These are phyloP conservation scores for Nakazawaea ernobii DNA, from an alignment of 805 yeast species.

Conservation along the genomic window DNA sequence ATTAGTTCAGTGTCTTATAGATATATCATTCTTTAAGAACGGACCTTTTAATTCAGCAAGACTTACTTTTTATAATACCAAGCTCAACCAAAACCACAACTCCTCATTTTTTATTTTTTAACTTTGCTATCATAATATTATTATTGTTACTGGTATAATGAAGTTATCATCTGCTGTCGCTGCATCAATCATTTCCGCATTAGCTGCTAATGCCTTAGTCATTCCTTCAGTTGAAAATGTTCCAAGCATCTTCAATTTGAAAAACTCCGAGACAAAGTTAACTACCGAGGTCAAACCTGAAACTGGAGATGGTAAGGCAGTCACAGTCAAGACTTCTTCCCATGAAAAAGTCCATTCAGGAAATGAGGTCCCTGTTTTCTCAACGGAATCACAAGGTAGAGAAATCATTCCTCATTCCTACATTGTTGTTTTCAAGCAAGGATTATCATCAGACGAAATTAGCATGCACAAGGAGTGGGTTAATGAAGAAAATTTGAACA, in stretches of 20 bases:
- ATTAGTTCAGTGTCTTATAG: no score
- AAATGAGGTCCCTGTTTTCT: constrained; percentile 41
- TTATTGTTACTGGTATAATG: constrained; percentile 8
- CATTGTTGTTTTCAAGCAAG: constrained; percentile 78
- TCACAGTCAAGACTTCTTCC: constrained; percentile 1
- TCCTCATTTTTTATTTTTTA: no score
- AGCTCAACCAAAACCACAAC: no score
- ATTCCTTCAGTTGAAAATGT: constrained; percentile 38
- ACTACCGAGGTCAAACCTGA: constrained; percentile 31
- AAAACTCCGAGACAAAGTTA: background rate
- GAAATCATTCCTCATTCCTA: constrained; percentile 67
- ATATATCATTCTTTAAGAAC: no score
- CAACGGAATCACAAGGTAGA: constrained; percentile 34
- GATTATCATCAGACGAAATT: constrained; percentile 44
- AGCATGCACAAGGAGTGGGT: constrained; percentile 68
- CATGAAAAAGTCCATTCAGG: constrained; percentile 7
- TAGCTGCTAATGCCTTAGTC: constrained; percentile 46
- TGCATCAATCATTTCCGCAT: constrained; percentile 19
- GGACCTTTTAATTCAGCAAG: no score
- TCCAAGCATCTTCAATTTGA: constrained; percentile 14
- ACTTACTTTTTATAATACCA: no score
- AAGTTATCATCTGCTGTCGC: constrained; percentile 19
- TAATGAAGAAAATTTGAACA: constrained; percentile 42
- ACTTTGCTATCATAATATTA: no score
- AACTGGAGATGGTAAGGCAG: constrained; percentile 23